A percentile compares a stretch with the other conserved stretches of the same genome.
Evolutionary conservation across 169 alveolate species (phyloP).

Genomic region (Cystoisospora suis): DNA sequence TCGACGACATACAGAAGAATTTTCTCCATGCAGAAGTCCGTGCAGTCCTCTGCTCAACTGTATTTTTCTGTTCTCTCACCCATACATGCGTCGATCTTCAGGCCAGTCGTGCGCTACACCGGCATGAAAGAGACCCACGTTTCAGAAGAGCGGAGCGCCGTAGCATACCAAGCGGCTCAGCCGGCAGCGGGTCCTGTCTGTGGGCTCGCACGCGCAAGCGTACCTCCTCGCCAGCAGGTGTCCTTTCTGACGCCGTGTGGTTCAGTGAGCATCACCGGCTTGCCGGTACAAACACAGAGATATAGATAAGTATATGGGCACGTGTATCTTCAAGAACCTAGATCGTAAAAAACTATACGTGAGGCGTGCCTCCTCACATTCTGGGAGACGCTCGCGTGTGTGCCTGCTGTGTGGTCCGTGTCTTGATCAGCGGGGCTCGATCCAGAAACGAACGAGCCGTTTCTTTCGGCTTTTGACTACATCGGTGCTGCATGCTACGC

Average conservation of each 20-base stretch:
- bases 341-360: not conserved
- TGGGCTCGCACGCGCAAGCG: too few relatives aligned
- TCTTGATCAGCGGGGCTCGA: constrained; percentile 41
- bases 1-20: too few relatives aligned
- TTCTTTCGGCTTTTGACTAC: constrained; percentile 68
- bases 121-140: not conserved
- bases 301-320: not conserved
- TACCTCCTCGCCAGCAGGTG: not conserved
- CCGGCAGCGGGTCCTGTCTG: too few relatives aligned
- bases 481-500: constrained; percentile 71
- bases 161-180: too few relatives aligned
- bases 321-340: not conserved
- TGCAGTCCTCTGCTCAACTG: not conserved
- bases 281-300: not conserved
- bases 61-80: not conserved
- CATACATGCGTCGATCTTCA: not conserved
- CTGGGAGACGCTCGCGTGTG: not conserved
- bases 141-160: too few relatives aligned
- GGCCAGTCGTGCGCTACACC: not conserved
- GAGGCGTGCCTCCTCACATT: not conserved
- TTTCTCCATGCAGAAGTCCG: not conserved
- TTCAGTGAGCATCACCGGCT: not conserved
- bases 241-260: not conserved
- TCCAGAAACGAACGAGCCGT: constrained; percentile 42
- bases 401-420: too few relatives aligned